These are phyloP conservation scores for Pezizomycotina sp. DNA, from an alignment of 2,329 filamentous ascomycete genomes.

Conservation along the genomic window DNA sequence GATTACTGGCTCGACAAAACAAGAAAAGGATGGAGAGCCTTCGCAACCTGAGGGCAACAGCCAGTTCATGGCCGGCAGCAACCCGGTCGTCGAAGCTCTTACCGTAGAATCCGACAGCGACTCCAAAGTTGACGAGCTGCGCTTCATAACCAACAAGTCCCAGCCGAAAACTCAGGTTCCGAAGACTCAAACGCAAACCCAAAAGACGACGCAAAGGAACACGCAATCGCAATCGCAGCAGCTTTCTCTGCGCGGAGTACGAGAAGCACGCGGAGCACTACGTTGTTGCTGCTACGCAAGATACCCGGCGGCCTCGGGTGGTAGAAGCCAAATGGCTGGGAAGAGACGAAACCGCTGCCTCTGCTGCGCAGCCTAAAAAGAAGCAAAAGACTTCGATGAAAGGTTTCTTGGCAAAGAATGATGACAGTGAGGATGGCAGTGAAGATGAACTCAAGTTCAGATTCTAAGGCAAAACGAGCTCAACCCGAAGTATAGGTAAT, in stretches of 20 bases:
- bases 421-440: conserved; percentile 23
- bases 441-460: conserved; percentile 25
- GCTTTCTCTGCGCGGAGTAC: too few species aligned
- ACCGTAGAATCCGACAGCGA: neutral
- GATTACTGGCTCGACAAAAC: conserved; percentile 16
- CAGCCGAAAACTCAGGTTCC: conserved; percentile 4
- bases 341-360: conserved; percentile 12
- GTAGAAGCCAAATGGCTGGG: conserved; percentile 1
- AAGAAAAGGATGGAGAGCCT: conserved; percentile 5
- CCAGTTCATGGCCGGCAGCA: neutral
- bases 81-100: neutral
- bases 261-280: too few species aligned
- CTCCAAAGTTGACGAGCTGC: conserved; percentile 3
- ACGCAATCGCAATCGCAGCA: too few species aligned
- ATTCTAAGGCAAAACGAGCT: conserved; percentile 18
- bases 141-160: conserved; percentile 5
- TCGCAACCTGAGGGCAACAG: conserved; percentile 3
- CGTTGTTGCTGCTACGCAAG: conserved; percentile 9
- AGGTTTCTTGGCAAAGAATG: conserved; percentile 21
- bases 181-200: neutral
- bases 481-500: too few species aligned
- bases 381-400: conserved; percentile 21
- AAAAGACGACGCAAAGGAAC: too few species aligned
- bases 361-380: conserved; percentile 18
- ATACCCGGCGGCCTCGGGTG: conserved; percentile 16